Base-by-base conservation (phyloP, 2,329 filamentous ascomycete genomes). In the Pseudogymnoascus sp. region DNA sequence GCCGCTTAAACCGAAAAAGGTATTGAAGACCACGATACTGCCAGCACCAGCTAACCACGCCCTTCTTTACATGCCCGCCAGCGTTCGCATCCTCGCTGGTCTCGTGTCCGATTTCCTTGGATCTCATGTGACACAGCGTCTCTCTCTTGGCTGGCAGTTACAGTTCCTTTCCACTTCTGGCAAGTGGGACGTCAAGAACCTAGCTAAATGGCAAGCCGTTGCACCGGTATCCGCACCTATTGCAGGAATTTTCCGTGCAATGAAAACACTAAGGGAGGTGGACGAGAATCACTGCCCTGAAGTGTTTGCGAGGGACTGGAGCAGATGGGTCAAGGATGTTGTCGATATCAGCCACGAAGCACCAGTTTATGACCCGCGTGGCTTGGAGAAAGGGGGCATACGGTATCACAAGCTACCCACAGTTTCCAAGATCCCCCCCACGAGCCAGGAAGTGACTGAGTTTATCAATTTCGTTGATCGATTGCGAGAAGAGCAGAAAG, bases 111-210 rank as follows among this genome's bases (percentile, higher is more conserved):
- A 90, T 66, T 97, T 97, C 70, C 81, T 97, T 28, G 81, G 85
- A 16, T 80, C 82, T 2, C 83, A 91, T 69, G 81, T 97, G 61
- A 93, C 93, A 8, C 82, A 86, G 8, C 86, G 92, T 7, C 82
- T 97, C 12, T 90, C 87, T 1, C 84, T 93, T 28, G 90, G 88
- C 45, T 97, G 93, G 93, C 93, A 97, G 75, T 80, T 97, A 14
- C 89, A 93, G 69, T 88, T 95, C 70, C 84, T 97, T 23, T 91
- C 89, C 2, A 91, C 89, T 1, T 90, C 92, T 68, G 93, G 93
- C 2, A 97, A 97, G 77, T 97, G 93, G 93, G 93, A 97, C 71
- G 91, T 97, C 68, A 97, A 97, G 77, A 97, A 97, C 71, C 81
- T 97, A 9, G 86, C 84, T 64, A 97, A 97, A 72, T 97, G 93